Base-by-base conservation (phyloP, 1,284 basidiomycete species). In the Ustilago trichophora region DNA sequence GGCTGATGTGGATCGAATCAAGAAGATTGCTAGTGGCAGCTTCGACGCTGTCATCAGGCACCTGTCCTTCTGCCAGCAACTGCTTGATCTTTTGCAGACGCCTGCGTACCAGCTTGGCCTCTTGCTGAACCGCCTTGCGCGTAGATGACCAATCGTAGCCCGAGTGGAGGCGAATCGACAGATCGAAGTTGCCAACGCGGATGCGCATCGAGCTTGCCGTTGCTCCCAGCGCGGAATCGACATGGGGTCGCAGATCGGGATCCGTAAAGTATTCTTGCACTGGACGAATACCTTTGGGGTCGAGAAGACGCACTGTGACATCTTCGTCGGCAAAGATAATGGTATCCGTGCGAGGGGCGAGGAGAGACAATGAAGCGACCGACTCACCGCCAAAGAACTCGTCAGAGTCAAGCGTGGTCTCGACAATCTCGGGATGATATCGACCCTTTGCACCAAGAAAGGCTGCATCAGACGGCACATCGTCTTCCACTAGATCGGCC, bases 81-180 rank as follows among this genome's bases (percentile, higher is more conserved):
- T 98, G 95, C 46, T 91, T 86, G 75, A 98, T 96, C 82, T 91
- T 93, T 42, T 91, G 89, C 35, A 98, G 86, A 21, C 88, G 88
- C 48, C 88, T 88, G 42, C 92, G 88, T 83, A 98, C 92, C 27
- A 90, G 88, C 78, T 90, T 92, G 54, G 91, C 87, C 79, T 94
- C 91, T 43, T 91, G 88, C 79, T 96, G 91, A 47, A 98, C 92
- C 6, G 87, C 87, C 79, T 87, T 89, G 41, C 93, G 88, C 2
- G 95, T 98, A 33, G 86, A 85, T 1, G 82, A 82, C 93, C 95
- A 98, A 78, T 98, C 96, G 76, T 93, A 98, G 1, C 95, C 76
- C 3, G 63, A 66, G 41, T 59, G 64, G 13, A 78, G 62, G 2
- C 73, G 54, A 9, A 77, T 15, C 16, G 64, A 56, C 13, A 74